Conservation (phyloP, 164 flowering plant genomes). For the Tetracentron sinense region DNA sequence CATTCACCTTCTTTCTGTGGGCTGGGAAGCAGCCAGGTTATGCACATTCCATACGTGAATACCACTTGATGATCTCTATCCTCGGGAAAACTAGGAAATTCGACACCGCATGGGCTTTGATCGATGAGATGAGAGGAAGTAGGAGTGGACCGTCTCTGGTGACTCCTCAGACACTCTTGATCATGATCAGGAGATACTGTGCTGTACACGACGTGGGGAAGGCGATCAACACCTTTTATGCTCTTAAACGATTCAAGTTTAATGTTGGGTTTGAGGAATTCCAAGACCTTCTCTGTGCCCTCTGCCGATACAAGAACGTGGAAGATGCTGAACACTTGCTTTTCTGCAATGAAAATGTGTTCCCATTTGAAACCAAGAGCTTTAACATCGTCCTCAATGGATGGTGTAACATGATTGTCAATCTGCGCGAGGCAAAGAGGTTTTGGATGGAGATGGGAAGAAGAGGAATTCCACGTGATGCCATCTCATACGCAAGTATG, state of each 20-base stretch:
- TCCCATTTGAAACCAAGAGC: constrained; percentile 65
- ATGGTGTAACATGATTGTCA: constrained; percentile 70
- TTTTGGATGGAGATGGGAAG: constrained; percentile 71
- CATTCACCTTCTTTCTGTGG: constrained; percentile 80
- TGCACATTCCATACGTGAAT: constrained; percentile 49
- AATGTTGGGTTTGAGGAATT: constrained; percentile 57
- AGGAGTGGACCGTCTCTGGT: constrained; percentile 40
- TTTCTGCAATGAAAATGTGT: constrained; percentile 50
- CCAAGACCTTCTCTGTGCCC: constrained; percentile 66
- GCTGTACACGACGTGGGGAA: constrained; percentile 72
- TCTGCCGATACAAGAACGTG: constrained; percentile 80
- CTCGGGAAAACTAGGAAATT: constrained; percentile 81
- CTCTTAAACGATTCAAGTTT: constrained; percentile 50
- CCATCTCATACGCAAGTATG: constrained; percentile 57
- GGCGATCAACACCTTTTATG: constrained; percentile 70
- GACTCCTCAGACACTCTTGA: constrained; percentile 61
- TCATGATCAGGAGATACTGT: constrained; percentile 73
- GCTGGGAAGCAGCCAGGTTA: constrained; percentile 70
- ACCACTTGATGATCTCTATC: constrained; percentile 69
- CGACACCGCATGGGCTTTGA: constrained; percentile 76
- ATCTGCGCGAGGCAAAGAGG: constrained; percentile 57
- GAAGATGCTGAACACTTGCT: constrained; percentile 85
- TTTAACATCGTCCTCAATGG: constrained; percentile 82
- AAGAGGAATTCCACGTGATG: constrained; percentile 54
- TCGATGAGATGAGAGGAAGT: constrained; percentile 68